Evolutionary conservation across 2,329 filamentous ascomycete genomes (phyloP).

Genomic region (Ceratocystis eucalypticola): DNA sequence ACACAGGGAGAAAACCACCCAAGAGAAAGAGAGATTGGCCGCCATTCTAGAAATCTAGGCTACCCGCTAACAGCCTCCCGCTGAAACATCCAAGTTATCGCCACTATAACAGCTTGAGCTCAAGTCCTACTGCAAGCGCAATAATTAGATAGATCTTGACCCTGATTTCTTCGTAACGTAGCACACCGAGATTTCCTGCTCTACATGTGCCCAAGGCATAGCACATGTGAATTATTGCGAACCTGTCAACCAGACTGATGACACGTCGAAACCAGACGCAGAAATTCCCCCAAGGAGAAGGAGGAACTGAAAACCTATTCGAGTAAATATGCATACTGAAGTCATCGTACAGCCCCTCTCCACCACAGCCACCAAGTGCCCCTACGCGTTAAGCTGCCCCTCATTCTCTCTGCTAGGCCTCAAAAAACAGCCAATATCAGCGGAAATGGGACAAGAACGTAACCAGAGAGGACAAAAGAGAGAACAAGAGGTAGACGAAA

Average conservation of each 20-base stretch:
- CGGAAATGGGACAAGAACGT: conserved; percentile 1
- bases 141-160: neutral
- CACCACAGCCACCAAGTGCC: conserved; percentile 7
- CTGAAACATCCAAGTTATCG: neutral
- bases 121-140: neutral
- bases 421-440: conserved; percentile 2
- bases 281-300: neutral
- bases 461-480: neutral
- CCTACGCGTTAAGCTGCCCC: neutral
- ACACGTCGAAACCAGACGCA: neutral
- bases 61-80: neutral
- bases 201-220: neutral
- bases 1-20: neutral
- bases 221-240: neutral
- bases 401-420: neutral
- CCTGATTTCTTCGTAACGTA: conserved; percentile 3
- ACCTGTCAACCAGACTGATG: neutral
- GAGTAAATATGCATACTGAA: neutral
- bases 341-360: conserved; percentile 9
- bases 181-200: neutral
- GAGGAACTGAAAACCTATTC: neutral
- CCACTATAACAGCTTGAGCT: neutral
- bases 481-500: neutral
- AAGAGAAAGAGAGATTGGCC: neutral
- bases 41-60: neutral